phyloP scores from a whole-genome alignment of 805 yeast genomes.

The Lipomyces oligophaga region DNA sequence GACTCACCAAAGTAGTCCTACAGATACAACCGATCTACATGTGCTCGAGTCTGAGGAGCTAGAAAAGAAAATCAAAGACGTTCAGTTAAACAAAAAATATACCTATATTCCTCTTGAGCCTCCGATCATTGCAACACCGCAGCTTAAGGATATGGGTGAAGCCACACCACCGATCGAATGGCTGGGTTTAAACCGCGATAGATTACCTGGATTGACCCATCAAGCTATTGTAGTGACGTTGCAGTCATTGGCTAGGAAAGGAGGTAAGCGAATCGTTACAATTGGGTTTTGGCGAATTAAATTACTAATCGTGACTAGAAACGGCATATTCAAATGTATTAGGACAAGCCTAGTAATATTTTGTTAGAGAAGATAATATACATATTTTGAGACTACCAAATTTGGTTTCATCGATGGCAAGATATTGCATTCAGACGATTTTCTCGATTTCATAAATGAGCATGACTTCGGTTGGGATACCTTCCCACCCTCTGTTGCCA shows the following conservation, averaged over 20 bases:
- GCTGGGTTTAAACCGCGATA: slow-evolving; percentile 89
- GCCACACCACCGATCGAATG: slow-evolving; percentile 98
- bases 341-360: slow-evolving; percentile 40
- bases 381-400: not conserved
- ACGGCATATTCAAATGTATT: slow-evolving; percentile 44
- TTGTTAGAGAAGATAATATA: too few species aligned
- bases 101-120: slow-evolving; percentile 62
- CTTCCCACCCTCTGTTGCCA: slow-evolving; percentile 96
- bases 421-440: slow-evolving; percentile 12
- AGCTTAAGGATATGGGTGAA: slow-evolving; percentile 83
- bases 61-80: slow-evolving; percentile 47
- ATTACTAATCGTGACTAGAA: slow-evolving; percentile 32
- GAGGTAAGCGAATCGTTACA: slow-evolving; percentile 38
- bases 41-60: slow-evolving; percentile 37
- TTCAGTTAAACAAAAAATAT: slow-evolving; percentile 44
- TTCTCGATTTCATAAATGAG: slow-evolving; percentile 68
- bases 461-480: slow-evolving; percentile 72
- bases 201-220: slow-evolving; percentile 83
- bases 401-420: not conserved
- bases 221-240: slow-evolving; percentile 69
- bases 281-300: not conserved
- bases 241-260: slow-evolving; percentile 68
- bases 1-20: slow-evolving; percentile 49
- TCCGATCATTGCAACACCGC: slow-evolving; percentile 86
- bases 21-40: slow-evolving; percentile 30